These are phyloP conservation scores for Thelonectria discophora DNA, from an alignment of 2,329 filamentous ascomycete species.

Conservation along the genomic window DNA sequence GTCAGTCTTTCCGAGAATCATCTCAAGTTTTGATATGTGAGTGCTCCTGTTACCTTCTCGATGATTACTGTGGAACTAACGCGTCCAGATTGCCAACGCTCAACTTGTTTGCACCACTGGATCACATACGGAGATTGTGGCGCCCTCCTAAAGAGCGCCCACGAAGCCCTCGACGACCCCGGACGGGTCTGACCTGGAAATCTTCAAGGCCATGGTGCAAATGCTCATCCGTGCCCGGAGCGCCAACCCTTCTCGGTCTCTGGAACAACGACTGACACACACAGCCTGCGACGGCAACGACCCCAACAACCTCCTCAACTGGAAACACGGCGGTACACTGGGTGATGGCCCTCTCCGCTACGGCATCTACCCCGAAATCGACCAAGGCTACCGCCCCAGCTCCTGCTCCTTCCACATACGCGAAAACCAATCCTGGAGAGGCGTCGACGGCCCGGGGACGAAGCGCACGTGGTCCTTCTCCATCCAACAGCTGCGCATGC, in stretches of 20 bases:
- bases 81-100: not conserved
- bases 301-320: conserved; percentile 1
- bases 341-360: not conserved
- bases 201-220: not conserved
- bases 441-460: not conserved
- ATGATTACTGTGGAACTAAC: not conserved
- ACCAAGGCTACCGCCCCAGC: conserved; percentile 6
- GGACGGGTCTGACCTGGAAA: not conserved
- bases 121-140: not conserved
- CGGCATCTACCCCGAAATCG: conserved; percentile 2
- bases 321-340: conserved; percentile 4
- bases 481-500: conserved; percentile 5
- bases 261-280: not conserved
- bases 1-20: not conserved
- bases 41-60: not conserved
- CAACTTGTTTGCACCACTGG: not conserved
- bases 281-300: not conserved
- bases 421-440: not conserved
- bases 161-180: not conserved
- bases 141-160: not conserved
- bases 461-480: not conserved
- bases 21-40: not conserved
- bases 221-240: not conserved
- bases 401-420: conserved; percentile 9
- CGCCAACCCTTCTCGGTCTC: not conserved